A percentile compares a stretch with the other conserved stretches of the same genome.
These are phyloP conservation scores for Penicillium sp. DNA, from an alignment of 2,329 filamentous ascomycete genomes.

Conservation along the genomic window DNA sequence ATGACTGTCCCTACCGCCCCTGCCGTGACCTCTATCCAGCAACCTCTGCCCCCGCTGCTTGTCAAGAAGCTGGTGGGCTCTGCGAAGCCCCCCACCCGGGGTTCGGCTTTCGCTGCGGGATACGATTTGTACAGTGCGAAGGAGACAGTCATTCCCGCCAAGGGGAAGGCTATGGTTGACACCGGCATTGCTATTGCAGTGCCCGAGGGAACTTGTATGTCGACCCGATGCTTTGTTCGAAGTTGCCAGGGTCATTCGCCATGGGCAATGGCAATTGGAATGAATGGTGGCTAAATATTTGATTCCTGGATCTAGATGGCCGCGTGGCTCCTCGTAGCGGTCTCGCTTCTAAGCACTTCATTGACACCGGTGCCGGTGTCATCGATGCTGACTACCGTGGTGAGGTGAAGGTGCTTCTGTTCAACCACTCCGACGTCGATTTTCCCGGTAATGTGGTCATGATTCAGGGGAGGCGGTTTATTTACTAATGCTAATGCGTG, in stretches of 20 bases:
- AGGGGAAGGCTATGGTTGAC: conserved; percentile 80
- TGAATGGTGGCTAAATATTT: conserved; percentile 4
- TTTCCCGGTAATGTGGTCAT: conserved; percentile 51
- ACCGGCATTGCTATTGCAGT: conserved; percentile 90
- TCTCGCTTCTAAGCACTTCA: conserved; percentile 88
- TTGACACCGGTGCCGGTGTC: conserved; percentile 91
- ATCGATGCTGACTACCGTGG: conserved; percentile 98
- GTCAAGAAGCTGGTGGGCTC: conserved; percentile 82
- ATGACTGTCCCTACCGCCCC: conserved; percentile 29
- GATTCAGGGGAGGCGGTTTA: neutral
- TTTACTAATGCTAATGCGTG: conserved; percentile 2
- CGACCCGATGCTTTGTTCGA: conserved; percentile 29
- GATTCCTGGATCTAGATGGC: conserved; percentile 59
- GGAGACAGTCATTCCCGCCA: conserved; percentile 69
- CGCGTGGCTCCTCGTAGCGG: conserved; percentile 87
- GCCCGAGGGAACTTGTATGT: conserved; percentile 80
- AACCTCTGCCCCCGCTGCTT: conserved; percentile 59
- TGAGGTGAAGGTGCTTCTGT: conserved; percentile 87
- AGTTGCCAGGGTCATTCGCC: neutral
- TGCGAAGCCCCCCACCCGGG: conserved; percentile 79
- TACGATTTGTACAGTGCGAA: conserved; percentile 85
- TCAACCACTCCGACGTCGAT: conserved; percentile 81
- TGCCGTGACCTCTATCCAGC: conserved; percentile 37
- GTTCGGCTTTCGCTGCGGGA: conserved; percentile 82
- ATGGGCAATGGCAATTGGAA: neutral